Evolutionary conservation across 495 filamentous ascomycete species (phyloP), one percentile per base, ranked within the genome.

Genomic region (Penicillium cataractarum): DNA sequence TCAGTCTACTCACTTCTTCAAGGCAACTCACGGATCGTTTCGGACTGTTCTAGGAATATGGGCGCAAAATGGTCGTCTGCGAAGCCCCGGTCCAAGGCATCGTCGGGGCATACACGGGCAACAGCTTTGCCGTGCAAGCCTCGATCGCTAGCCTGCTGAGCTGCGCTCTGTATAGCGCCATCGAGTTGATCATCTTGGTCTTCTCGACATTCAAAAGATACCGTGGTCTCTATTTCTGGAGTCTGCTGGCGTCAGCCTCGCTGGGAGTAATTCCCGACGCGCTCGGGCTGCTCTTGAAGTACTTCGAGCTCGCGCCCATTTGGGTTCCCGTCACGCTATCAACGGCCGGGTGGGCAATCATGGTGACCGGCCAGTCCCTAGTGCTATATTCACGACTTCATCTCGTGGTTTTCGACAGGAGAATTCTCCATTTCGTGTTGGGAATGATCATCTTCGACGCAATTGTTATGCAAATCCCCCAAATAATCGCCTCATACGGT

Each of bases 341-440:
- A 17, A 74, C 74, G 32, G 60, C 78, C 2, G 84, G 85, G 3
- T 88, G 84, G 85, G 73, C 68, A 39, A 55, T 67, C 13, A 86
- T 86, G 83, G 81, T 88, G 1, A 83, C 83, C 0, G 84, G 84
- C 10, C 84, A 86, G 70, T 83, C 83, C 32, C 65, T 87, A 22
- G 84, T 88, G 12, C 73, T 88, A 21, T 88, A 83, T 69, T 87
- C 84, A 2, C 79, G 86, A 26, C 80, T 88, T 1, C 82, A 87
- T 66, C 72, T 87, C 22, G 71, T 88, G 27, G 68, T 81, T 19
- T 68, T 69, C 21, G 74, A 80, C 17, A 57, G 62, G 13, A 68
- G 65, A 31, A 61, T 76, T 2, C 68, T 86, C 0, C 73, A 76
- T 5, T 61, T 63, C 4, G 74, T 86, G 5, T 74, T 83, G 26